Percentiles rank a stretch among this genome's conserved stretches.
phyloP scores from a whole-genome alignment of 176 grass and related monocot species.

The Rhynchospora pubera region DNA sequence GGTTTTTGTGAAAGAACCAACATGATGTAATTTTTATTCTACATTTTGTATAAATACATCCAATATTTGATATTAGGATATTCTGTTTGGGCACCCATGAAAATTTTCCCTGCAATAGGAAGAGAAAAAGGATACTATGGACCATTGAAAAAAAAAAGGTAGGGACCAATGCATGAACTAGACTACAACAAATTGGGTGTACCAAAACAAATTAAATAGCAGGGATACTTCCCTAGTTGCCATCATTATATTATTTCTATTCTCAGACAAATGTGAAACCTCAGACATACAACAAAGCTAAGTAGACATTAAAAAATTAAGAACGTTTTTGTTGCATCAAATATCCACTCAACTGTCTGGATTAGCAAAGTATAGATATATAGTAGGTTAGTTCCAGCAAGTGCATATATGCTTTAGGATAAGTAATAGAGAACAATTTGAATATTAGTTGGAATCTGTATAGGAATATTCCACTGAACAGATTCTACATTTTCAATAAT shows the following conservation, averaged over 20 bases:
- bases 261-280: slow-evolving; percentile 3
- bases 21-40: background rate
- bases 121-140: background rate
- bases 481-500: slow-evolving; percentile 7
- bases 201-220: background rate
- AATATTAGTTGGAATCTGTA: slow-evolving; percentile 6
- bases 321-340: background rate
- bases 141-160: background rate
- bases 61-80: background rate
- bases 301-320: slow-evolving; percentile 7
- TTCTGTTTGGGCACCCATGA: background rate
- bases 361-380: background rate
- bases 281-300: slow-evolving; percentile 4
- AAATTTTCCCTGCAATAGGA: background rate
- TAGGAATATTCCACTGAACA: slow-evolving; percentile 16
- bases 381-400: slow-evolving; percentile 4
- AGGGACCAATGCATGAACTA: background rate
- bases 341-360: background rate
- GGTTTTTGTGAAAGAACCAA: background rate
- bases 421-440: slow-evolving; percentile 6
- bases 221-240: slow-evolving; percentile 8
- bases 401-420: slow-evolving; percentile 2
- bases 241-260: background rate
- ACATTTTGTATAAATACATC: background rate
- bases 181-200: slow-evolving; percentile 7